phyloP scores from a whole-genome alignment of 805 yeast genomes.

The Metschnikowia colocasiae region DNA sequence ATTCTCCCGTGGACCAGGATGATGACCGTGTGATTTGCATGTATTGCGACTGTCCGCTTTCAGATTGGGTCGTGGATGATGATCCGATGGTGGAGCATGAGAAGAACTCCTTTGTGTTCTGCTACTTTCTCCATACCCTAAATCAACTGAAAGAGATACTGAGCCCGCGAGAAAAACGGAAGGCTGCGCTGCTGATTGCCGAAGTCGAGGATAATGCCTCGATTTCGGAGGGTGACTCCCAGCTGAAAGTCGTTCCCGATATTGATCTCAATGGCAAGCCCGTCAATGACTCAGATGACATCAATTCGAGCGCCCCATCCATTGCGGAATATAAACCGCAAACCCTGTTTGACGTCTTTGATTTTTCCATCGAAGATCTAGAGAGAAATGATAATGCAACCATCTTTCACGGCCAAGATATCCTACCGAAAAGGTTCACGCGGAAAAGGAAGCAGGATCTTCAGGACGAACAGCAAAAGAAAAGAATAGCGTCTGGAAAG shows the following conservation, averaged over 20 bases:
- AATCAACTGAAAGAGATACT: not conserved
- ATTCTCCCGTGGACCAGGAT: conserved; percentile 26
- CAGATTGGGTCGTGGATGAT: conserved; percentile 59
- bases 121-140: conserved; percentile 26
- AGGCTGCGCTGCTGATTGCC: not conserved
- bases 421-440: conserved; percentile 7
- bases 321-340: not conserved
- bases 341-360: conserved; percentile 12
- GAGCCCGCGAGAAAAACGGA: not conserved
- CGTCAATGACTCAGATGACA: not conserved
- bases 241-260: not conserved
- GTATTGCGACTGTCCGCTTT: conserved; percentile 29
- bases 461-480: conserved; percentile 1
- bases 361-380: conserved; percentile 18
- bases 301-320: not conserved
- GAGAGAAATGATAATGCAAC: conserved; percentile 10
- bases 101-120: conserved; percentile 21
- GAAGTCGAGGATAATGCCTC: conserved; percentile 3
- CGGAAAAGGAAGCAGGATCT: conserved; percentile 8
- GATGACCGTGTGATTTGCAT: conserved; percentile 35
- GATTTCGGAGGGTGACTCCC: not conserved
- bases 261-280: conserved; percentile 1
- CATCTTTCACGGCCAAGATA: conserved; percentile 8
- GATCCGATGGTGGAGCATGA: conserved; percentile 59
- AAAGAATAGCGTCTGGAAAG: not conserved